Conservation (phyloP, 2,329 filamentous ascomycete species). For the Botrytis aclada region DNA sequence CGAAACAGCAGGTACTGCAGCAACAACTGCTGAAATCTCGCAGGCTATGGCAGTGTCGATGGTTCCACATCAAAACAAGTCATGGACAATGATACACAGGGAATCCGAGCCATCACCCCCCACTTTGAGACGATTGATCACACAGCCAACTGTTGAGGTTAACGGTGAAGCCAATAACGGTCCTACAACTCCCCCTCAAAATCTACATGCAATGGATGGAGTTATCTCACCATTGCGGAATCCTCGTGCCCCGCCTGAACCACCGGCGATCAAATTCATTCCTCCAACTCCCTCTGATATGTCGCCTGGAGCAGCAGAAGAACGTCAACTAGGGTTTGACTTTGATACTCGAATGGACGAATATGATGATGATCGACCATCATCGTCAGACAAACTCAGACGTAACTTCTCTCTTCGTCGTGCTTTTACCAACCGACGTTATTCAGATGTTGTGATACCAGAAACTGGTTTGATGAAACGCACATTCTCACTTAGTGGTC, state of each 20-base stretch:
- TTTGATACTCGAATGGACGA: constrained; percentile 12
- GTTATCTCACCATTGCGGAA: constrained; percentile 62
- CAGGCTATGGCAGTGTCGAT: constrained; percentile 62
- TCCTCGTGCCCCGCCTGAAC: constrained; percentile 56
- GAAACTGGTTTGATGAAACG: constrained; percentile 51
- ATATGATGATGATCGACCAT: constrained; percentile 39
- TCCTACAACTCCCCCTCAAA: constrained; percentile 53
- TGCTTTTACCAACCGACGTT: constrained; percentile 50
- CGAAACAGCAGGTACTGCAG: constrained; percentile 53
- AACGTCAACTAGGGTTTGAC: constrained; percentile 52
- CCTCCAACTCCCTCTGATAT: constrained; percentile 60
- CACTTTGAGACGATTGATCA: constrained; percentile 17
- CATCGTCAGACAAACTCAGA: constrained; percentile 42
- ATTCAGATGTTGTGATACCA: constrained; percentile 49
- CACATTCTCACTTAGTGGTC: constrained; percentile 37
- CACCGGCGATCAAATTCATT: constrained; percentile 58
- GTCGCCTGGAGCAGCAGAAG: constrained; percentile 53
- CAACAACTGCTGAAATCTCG: constrained; percentile 55
- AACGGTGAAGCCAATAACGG: constrained; percentile 41
- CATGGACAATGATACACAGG: constrained; percentile 32
- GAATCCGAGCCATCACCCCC: constrained; percentile 10
- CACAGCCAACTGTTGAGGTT: constrained; percentile 27
- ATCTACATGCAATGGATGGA: constrained; percentile 47
- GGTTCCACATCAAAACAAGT: constrained; percentile 63
- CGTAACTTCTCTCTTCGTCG: constrained; percentile 51